These are phyloP conservation scores for Jamesozyma piceae DNA, from an alignment of 805 yeast species.

Conservation along the genomic window DNA sequence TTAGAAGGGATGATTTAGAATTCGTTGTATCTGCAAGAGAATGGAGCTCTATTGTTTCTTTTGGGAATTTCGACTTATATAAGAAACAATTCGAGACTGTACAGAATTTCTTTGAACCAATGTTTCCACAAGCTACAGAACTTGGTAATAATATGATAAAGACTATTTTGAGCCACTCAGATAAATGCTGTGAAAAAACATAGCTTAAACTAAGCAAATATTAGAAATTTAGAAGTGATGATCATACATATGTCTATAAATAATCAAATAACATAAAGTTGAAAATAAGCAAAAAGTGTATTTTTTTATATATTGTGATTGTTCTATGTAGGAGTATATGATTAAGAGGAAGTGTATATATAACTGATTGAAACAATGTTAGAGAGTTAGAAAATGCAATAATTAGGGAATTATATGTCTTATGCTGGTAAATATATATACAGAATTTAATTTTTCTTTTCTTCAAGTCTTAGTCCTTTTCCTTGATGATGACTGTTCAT, in stretches of 20 bases:
- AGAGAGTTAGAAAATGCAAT: too few species aligned
- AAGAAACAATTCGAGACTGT: conserved; percentile 63
- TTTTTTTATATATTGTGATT: not conserved
- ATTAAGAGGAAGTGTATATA: too few species aligned
- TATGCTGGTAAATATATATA: too few species aligned
- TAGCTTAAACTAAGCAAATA: not conserved
- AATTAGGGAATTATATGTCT: too few species aligned
- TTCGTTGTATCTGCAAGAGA: conserved; percentile 81
- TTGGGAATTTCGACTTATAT: conserved; percentile 68
- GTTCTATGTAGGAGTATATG: not conserved
- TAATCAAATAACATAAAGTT: too few species aligned
- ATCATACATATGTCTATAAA: not conserved
- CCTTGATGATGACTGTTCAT: too few species aligned
- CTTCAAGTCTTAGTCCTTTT: too few species aligned
- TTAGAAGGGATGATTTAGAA: conserved; percentile 84
- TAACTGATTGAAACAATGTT: too few species aligned
- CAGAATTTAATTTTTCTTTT: too few species aligned
- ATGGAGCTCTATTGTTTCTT: conserved; percentile 76
- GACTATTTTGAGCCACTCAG: conserved; percentile 45
- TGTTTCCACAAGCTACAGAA: conserved; percentile 78
- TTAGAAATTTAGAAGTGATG: not conserved
- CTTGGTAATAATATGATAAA: conserved; percentile 92
- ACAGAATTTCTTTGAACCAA: conserved; percentile 75
- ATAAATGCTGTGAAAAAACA: not conserved
- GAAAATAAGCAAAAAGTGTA: too few species aligned